Conservation (phyloP, 2,329 filamentous ascomycete genomes). For the Penicillium sp. region DNA sequence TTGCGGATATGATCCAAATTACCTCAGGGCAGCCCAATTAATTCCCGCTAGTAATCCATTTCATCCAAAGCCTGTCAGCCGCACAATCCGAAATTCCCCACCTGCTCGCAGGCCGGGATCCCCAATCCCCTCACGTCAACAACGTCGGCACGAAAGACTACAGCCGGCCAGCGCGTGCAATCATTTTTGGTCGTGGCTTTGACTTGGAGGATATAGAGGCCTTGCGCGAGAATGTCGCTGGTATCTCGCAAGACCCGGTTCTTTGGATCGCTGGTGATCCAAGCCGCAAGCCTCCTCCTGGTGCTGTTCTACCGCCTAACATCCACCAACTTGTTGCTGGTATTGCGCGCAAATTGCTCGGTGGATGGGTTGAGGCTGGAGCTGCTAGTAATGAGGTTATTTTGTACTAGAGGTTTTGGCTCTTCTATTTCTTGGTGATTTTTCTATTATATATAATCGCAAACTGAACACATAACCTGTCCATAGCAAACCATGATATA, state of each 20-base stretch:
- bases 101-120: slow-evolving; percentile 22
- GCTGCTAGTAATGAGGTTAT: slow-evolving; percentile 14
- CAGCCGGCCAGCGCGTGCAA: slow-evolving; percentile 18
- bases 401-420: slow-evolving; percentile 10
- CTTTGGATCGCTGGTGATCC: slow-evolving; percentile 15
- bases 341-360: slow-evolving; percentile 13
- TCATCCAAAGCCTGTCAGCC: slow-evolving; percentile 16
- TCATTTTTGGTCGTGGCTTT: slow-evolving; percentile 29
- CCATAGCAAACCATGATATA: neutral
- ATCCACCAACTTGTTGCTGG: slow-evolving; percentile 19
- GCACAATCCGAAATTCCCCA: slow-evolving; percentile 20
- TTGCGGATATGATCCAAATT: neutral
- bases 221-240: slow-evolving; percentile 5
- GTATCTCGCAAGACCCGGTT: slow-evolving; percentile 6
- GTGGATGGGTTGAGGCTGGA: slow-evolving; percentile 16
- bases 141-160: slow-evolving; percentile 27
- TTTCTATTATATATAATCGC: too few relatives aligned
- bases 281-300: slow-evolving; percentile 3
- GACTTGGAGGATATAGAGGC: slow-evolving; percentile 13
- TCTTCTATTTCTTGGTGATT: neutral
- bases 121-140: slow-evolving; percentile 16
- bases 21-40: neutral
- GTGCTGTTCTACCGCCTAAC: slow-evolving; percentile 9
- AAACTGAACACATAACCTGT: neutral
- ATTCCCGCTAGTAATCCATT: slow-evolving; percentile 20